Conservation (phyloP, 2,329 filamentous ascomycete species). For the Phoma sp. region DNA sequence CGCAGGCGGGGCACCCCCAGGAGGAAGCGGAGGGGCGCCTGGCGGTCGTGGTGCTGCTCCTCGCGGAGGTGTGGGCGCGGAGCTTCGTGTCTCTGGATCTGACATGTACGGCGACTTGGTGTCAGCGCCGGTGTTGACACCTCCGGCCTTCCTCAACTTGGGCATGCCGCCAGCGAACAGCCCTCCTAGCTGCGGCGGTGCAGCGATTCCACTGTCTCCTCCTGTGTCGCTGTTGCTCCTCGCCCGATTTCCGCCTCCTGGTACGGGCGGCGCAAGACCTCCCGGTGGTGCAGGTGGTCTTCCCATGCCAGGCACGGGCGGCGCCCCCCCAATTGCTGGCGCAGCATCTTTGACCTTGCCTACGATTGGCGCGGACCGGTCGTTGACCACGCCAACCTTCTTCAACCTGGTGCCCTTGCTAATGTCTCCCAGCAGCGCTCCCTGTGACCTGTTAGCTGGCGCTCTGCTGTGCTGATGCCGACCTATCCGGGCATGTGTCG, state of each 20-base stretch:
- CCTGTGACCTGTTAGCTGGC: conserved; percentile 60
- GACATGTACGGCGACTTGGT: conserved; percentile 77
- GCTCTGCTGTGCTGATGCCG: conserved; percentile 14
- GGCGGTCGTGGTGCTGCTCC: conserved; percentile 59
- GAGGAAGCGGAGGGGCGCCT: conserved; percentile 46
- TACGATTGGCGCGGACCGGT: conserved; percentile 82
- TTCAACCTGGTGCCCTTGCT: conserved; percentile 79
- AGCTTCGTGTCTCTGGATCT: conserved; percentile 69
- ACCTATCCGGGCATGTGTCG: neutral
- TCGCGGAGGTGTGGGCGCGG: conserved; percentile 61
- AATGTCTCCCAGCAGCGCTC: conserved; percentile 87
- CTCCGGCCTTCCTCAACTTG: conserved; percentile 86
- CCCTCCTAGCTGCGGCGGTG: conserved; percentile 79
- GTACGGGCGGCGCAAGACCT: conserved; percentile 75
- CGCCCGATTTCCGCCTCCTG: conserved; percentile 59
- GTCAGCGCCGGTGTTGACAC: conserved; percentile 62
- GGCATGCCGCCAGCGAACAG: conserved; percentile 95
- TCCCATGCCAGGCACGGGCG: conserved; percentile 73
- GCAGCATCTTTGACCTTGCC: conserved; percentile 63
- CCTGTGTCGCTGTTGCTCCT: conserved; percentile 83
- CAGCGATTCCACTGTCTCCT: conserved; percentile 33
- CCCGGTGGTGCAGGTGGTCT: conserved; percentile 61
- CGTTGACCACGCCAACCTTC: conserved; percentile 84
- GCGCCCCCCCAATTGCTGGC: conserved; percentile 74
- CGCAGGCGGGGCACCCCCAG: conserved; percentile 36